A percentile compares a stretch with the other conserved stretches of the same genome.
phyloP scores from a whole-genome alignment of 805 yeast species.

The Lachancea nothofagi region DNA sequence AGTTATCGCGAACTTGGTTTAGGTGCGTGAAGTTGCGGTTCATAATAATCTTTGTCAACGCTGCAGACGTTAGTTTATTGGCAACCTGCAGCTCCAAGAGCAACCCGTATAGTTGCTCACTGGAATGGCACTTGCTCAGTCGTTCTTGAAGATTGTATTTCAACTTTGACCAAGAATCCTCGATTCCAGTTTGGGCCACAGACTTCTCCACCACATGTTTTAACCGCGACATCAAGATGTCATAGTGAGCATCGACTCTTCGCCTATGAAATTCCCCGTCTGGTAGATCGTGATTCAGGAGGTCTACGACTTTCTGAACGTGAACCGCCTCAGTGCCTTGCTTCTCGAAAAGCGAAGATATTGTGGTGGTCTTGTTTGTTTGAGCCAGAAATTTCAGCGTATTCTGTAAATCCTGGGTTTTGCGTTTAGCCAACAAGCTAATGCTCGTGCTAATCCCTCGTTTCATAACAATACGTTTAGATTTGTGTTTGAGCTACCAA shows the following conservation, averaged over 20 bases:
- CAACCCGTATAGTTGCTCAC: conserved; percentile 4
- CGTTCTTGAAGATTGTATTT: conserved; percentile 3
- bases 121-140: not conserved
- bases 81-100: conserved; percentile 19
- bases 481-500: not conserved
- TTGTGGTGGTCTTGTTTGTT: conserved; percentile 6
- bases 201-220: conserved; percentile 22
- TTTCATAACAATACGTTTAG: not conserved
- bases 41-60: conserved; percentile 18
- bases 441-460: conserved; percentile 16
- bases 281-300: conserved; percentile 28
- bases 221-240: conserved; percentile 24
- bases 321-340: conserved; percentile 15
- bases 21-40: conserved; percentile 20
- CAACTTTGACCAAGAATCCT: not conserved
- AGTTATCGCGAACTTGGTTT: conserved; percentile 17
- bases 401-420: conserved; percentile 21
- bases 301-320: conserved; percentile 24
- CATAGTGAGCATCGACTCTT: conserved; percentile 27
- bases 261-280: conserved; percentile 19
- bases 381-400: conserved; percentile 25
- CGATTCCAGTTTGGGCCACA: conserved; percentile 7
- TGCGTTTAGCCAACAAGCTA: conserved; percentile 15
- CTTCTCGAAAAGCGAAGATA: conserved; percentile 4
- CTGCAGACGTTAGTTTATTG: conserved; percentile 13